Evolutionary conservation across 2,329 filamentous ascomycete genomes (phyloP), one percentile per base, ranked within the genome.

Genomic region (Colletotrichum chrysophilum): DNA sequence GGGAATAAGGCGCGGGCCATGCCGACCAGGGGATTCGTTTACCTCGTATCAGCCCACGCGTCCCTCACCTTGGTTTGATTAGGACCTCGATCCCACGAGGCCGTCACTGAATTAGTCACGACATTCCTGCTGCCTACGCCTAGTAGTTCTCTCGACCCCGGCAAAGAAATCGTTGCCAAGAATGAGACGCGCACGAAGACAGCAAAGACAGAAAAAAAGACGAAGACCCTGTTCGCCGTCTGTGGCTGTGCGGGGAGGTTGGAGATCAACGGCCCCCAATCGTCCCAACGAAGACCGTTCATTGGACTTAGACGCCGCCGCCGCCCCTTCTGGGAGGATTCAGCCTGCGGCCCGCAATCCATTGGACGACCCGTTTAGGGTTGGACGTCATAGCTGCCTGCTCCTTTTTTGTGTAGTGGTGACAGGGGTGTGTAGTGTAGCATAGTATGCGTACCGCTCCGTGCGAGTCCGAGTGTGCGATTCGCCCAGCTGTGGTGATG

Each of bases 241-340:
- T 74, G 74, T 76, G 74, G 70, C 74, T 69, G 70, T 76, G 74
- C 65, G 58, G 66, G 55, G 64, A 67, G 16, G 26, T 67, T 73
- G 64, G 56, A 73, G 64, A 58, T 28, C 52, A 61, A 30, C 34
- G 9, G 56, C 38, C 34, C 66, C 34, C 55, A 68, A 73, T 69
- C 74, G 58, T 76, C 74, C 65, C 43, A 75, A 68, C 30, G 36
- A 64, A 36, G 36, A 52, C 26, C 55, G 24, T 32, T 62, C 12
- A 18, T 52, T 52, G 43, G 43, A 52, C 43, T 21, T n/a, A 52
- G 43, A 52, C 13, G 43, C 58, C 30, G 55, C 24, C 16, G 16
- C 24, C 26, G 16, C 61, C 66, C 71, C 26, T 58, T 32, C 26
- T 55, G 21, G 61, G 55, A 62, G 62, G 72, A 64, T 67, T 67